A percentile compares a stretch with the other conserved stretches of the same genome.
phyloP scores from a whole-genome alignment of 192 early-diverging fungal genomes.

The Lobosporangium transversale region DNA sequence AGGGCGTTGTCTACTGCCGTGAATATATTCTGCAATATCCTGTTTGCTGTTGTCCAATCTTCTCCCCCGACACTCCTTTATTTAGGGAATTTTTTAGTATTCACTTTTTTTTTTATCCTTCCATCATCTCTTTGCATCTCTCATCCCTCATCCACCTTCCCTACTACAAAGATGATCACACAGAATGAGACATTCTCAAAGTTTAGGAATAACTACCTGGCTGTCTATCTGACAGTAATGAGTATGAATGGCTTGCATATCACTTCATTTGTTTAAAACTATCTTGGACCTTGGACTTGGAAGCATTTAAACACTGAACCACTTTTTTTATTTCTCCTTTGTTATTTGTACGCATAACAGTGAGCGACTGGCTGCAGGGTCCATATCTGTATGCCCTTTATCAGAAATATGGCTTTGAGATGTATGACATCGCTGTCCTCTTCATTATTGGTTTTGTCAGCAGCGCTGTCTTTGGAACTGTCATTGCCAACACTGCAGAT shows the following conservation, averaged over 20 bases:
- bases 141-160: no score
- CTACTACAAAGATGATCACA: no score
- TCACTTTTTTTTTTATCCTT: not conserved
- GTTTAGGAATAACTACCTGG: constrained; percentile 64
- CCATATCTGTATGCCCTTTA: constrained; percentile 78
- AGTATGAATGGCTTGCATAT: no score
- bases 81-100: not conserved
- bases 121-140: not conserved
- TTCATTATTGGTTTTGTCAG: constrained; percentile 80
- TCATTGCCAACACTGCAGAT: constrained; percentile 76
- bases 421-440: constrained; percentile 70
- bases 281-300: not conserved
- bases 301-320: not conserved
- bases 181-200: constrained; percentile 37
- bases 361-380: constrained; percentile 67
- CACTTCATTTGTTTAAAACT: no score
- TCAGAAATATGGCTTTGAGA: constrained; percentile 62
- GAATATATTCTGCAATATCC: not conserved
- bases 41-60: not conserved
- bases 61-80: not conserved
- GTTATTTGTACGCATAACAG: constrained; percentile 1
- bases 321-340: not conserved
- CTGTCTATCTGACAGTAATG: constrained; percentile 64
- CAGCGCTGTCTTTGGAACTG: constrained; percentile 75
- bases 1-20: no score